Conservation (phyloP, 345 rosid genomes). For the Eucalyptus cloeziana region DNA sequence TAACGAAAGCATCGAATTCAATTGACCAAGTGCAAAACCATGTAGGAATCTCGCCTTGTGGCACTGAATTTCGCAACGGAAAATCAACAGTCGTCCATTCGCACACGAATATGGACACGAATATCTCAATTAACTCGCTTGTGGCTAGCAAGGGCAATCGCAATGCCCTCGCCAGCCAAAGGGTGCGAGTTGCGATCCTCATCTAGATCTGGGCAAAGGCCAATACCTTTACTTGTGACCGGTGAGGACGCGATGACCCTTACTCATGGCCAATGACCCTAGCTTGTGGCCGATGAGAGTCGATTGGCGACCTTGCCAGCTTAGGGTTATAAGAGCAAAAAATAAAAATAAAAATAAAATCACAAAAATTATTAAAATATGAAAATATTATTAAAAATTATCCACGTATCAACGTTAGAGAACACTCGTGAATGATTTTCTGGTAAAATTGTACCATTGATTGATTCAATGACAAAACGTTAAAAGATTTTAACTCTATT, state of each 20-base stretch:
- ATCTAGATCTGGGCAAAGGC: too few relatives aligned
- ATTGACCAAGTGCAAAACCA: neutral
- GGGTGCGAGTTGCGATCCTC: accelerated
- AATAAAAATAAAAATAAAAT: too few relatives aligned
- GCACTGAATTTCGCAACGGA: neutral
- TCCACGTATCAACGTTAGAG: accelerated
- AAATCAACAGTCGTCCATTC: neutral
- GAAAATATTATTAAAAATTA: too few relatives aligned
- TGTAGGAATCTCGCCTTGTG: neutral
- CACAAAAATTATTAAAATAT: too few relatives aligned
- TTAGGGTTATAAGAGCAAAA: too few relatives aligned
- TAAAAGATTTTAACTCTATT: too few relatives aligned
- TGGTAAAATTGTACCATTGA: too few relatives aligned
- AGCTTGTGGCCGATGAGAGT: too few relatives aligned
- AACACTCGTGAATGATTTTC: accelerated
- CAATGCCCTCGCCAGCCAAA: neutral
- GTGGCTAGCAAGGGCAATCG: accelerated
- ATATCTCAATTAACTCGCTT: accelerated
- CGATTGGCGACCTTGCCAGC: accelerated
- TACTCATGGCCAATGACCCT: too few relatives aligned
- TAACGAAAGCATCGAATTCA: too few relatives aligned
- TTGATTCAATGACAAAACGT: accelerated
- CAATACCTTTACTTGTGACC: too few relatives aligned
- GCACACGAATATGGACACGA: neutral
- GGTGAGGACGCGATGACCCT: too few relatives aligned